Conservation (phyloP, 2,329 filamentous ascomycete species). For the Pestalotiopsis sp. region DNA sequence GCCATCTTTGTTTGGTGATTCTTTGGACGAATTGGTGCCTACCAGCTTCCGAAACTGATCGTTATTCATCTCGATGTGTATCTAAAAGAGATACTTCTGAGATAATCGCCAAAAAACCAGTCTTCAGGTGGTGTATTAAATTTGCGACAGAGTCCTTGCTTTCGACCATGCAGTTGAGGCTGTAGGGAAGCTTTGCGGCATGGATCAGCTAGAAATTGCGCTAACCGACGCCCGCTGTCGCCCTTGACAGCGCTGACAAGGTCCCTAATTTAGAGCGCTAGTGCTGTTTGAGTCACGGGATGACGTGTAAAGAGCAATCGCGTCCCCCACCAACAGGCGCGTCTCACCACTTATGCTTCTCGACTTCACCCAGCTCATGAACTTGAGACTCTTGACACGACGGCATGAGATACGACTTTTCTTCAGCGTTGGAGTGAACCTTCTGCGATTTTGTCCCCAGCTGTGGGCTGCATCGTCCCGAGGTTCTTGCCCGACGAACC, state of each 20-base stretch:
- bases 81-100: neutral
- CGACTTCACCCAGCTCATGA: neutral
- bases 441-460: neutral
- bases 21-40: constrained; percentile 48
- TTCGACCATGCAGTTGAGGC: too few relatives aligned
- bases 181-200: neutral
- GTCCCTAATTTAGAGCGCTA: neutral
- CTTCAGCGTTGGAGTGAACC: neutral
- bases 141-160: too few relatives aligned
- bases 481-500: neutral
- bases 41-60: constrained; percentile 87
- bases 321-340: constrained; percentile 14
- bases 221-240: neutral
- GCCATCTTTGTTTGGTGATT: constrained; percentile 45
- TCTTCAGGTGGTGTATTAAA: neutral
- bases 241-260: neutral
- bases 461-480: neutral
- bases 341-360: neutral
- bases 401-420: neutral
- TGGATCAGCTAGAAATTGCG: neutral
- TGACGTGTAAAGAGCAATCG: constrained; percentile 37
- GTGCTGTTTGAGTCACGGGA: constrained; percentile 35
- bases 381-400: too few relatives aligned
- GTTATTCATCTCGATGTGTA: constrained; percentile 77
- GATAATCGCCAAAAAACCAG: too few relatives aligned